phyloP scores from a whole-genome alignment of 331 rosid species.

The Telfairia occidentalis region DNA sequence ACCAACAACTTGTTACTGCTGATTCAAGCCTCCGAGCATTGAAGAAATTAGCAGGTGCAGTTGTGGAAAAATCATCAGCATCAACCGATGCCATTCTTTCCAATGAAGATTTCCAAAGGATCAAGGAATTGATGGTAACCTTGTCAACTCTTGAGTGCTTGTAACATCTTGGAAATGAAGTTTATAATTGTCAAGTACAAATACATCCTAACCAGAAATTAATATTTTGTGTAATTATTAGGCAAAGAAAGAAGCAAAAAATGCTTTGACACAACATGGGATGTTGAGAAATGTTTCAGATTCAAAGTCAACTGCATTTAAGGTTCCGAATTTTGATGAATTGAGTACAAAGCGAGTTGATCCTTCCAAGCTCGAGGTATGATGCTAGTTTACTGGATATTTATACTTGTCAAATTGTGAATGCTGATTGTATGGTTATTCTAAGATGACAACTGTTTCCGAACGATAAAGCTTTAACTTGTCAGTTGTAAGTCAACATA shows the following conservation, averaged over 20 bases:
- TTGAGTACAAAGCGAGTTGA: slow-evolving; percentile 56
- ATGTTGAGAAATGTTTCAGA: slow-evolving; percentile 27
- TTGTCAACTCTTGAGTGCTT: neutral
- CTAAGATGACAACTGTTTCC: neutral
- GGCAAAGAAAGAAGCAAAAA: slow-evolving; percentile 57
- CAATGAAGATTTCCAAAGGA: slow-evolving; percentile 67
- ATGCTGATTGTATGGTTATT: neutral
- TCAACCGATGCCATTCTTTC: slow-evolving; percentile 62
- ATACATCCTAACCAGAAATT: neutral
- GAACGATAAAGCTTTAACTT: neutral
- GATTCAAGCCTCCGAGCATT: slow-evolving; percentile 79
- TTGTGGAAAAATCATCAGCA: slow-evolving; percentile 19
- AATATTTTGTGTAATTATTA: slow-evolving; percentile 18
- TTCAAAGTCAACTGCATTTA: slow-evolving; percentile 27
- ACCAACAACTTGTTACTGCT: slow-evolving; percentile 40
- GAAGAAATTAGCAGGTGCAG: slow-evolving; percentile 47
- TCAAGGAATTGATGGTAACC: slow-evolving; percentile 58
- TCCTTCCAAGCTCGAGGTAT: slow-evolving; percentile 69
- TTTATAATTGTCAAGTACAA: neutral
- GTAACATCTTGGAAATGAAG: neutral
- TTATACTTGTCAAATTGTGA: neutral
- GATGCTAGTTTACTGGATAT: slow-evolving; percentile 5
- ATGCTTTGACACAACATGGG: slow-evolving; percentile 56
- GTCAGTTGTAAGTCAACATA: too few species aligned
- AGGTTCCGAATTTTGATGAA: slow-evolving; percentile 47